phyloP scores from a whole-genome alignment of 78 protist species.

The Bigelowiella natans region DNA sequence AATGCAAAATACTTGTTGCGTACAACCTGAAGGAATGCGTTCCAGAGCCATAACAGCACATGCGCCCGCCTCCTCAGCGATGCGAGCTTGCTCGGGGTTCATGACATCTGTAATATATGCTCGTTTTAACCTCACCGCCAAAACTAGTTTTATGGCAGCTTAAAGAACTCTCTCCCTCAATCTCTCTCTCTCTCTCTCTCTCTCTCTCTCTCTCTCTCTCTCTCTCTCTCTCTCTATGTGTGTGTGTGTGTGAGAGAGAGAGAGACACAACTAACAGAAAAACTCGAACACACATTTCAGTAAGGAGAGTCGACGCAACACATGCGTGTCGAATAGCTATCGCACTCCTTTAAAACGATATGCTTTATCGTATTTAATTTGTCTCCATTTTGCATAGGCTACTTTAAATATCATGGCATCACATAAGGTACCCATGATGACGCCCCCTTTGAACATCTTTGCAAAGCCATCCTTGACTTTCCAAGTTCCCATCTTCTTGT shows the following conservation, averaged over 20 bases:
- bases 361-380: neutral
- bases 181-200: neutral
- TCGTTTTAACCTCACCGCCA: neutral
- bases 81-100: conserved; percentile 82
- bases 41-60: conserved; percentile 81
- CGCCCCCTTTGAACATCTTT: conserved; percentile 73
- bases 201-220: conserved; percentile 52
- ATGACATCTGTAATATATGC: conserved; percentile 75
- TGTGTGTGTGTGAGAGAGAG: neutral
- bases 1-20: neutral
- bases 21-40: conserved; percentile 76
- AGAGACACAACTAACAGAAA: neutral
- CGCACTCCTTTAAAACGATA: neutral
- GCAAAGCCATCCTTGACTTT: conserved; percentile 70
- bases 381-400: no score
- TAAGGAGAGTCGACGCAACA: neutral
- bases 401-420: no score
- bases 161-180: no score
- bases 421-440: conserved; percentile 35
- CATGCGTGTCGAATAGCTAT: neutral
- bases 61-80: conserved; percentile 87
- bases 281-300: neutral
- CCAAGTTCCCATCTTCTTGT: conserved; percentile 32
- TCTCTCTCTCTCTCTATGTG: no score
- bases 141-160: neutral